Evolutionary conservation across 441 rosid species (phyloP).

Genomic region (Corymbia citriodora): DNA sequence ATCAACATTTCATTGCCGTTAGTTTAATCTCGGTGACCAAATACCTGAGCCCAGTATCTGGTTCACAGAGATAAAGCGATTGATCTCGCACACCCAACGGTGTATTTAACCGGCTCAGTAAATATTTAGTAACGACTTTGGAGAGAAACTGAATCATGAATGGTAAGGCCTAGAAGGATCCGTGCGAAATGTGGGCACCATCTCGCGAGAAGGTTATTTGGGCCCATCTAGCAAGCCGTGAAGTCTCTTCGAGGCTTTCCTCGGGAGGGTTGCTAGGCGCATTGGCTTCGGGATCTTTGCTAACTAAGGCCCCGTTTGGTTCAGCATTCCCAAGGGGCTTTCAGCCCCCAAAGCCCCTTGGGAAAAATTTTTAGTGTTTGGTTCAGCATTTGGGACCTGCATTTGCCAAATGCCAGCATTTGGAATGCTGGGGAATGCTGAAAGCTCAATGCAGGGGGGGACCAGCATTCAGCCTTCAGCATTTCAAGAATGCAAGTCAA

Average conservation of each 20-base stretch:
- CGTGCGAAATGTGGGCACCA: neutral
- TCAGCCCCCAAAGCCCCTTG: too few relatives aligned
- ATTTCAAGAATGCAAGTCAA: too few relatives aligned
- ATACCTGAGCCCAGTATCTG: neutral
- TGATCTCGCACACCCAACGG: neutral
- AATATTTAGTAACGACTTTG: neutral
- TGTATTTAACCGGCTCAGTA: neutral
- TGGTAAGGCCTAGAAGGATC: neutral
- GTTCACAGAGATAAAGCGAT: neutral
- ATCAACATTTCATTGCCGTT: neutral
- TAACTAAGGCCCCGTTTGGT: too few relatives aligned
- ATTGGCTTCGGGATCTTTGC: neutral
- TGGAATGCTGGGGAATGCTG: too few relatives aligned
- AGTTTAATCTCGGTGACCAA: neutral
- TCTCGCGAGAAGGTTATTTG: neutral
- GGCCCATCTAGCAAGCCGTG: neutral
- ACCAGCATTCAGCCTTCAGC: too few relatives aligned
- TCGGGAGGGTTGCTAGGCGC: neutral
- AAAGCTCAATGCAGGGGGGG: too few relatives aligned
- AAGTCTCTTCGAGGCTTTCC: neutral
- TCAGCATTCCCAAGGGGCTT: too few relatives aligned
- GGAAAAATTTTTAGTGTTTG: too few relatives aligned
- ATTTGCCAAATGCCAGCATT: too few relatives aligned
- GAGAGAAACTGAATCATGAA: neutral
- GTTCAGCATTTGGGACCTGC: too few relatives aligned